phyloP scores from a whole-genome alignment of 257 asterid genomes.

The Capsicum chinense region DNA sequence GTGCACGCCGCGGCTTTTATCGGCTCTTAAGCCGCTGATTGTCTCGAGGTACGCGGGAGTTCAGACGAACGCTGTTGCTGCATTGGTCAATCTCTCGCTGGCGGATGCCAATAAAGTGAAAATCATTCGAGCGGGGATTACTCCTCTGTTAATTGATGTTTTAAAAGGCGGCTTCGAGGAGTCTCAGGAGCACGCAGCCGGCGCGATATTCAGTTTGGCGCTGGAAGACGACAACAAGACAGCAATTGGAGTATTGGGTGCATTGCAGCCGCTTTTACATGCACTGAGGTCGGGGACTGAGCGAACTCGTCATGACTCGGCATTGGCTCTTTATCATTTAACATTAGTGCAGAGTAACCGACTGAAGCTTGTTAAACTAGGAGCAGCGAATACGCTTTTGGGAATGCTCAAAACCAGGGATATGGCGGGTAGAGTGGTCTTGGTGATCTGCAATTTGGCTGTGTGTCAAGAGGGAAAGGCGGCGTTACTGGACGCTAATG shows the following conservation, averaged over 20 bases:
- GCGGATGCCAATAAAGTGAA: constrained; percentile 68
- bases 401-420: constrained; percentile 58
- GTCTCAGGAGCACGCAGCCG: constrained; percentile 89
- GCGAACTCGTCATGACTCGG: constrained; percentile 84
- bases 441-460: constrained; percentile 85
- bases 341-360: constrained; percentile 73
- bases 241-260: constrained; percentile 85
- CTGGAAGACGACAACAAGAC: constrained; percentile 76
- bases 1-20: constrained; percentile 67
- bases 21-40: constrained; percentile 61
- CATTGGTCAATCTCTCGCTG: constrained; percentile 85
- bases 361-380: constrained; percentile 59
- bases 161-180: constrained; percentile 75
- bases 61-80: constrained; percentile 78
- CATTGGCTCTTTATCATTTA: constrained; percentile 80
- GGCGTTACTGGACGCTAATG: constrained; percentile 70
- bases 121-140: constrained; percentile 77
- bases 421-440: constrained; percentile 65
- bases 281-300: constrained; percentile 71
- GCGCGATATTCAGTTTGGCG: constrained; percentile 84
- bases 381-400: constrained; percentile 56
- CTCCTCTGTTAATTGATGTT: constrained; percentile 66
- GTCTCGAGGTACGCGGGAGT: constrained; percentile 66
- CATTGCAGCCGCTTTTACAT: constrained; percentile 78
- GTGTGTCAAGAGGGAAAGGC: constrained; percentile 68